phyloP scores from a whole-genome alignment of 768 basidiomycete genomes.

The Russula emetica region DNA sequence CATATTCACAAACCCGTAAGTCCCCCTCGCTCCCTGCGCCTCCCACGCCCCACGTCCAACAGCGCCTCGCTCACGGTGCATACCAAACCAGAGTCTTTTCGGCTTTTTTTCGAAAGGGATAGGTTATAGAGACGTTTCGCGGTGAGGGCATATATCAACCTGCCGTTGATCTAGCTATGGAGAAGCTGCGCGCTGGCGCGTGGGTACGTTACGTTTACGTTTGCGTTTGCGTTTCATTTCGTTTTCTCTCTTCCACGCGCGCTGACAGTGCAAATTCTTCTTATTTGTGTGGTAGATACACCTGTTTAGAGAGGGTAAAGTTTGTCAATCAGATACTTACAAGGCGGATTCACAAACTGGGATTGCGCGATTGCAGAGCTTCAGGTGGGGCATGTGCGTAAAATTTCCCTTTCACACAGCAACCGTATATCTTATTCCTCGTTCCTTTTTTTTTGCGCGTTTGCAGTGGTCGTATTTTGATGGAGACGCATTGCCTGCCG shows the following conservation, averaged over 20 bases:
- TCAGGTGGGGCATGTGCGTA: conserved; percentile 97
- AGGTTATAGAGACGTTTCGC: conserved; percentile 88
- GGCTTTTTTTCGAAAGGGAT: conserved; percentile 81
- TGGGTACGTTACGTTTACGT: conserved; percentile 71
- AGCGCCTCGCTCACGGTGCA: conserved; percentile 31
- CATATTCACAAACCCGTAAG: no score
- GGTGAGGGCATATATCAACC: conserved; percentile 87
- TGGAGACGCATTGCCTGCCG: conserved; percentile 59
- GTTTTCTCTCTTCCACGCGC: no score
- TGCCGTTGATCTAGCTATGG: conserved; percentile 78
- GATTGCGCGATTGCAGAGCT: conserved; percentile 54
- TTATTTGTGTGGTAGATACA: no score
- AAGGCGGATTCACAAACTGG: conserved; percentile 38
- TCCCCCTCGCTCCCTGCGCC: no score
- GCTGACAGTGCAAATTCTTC: no score
- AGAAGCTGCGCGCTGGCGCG: conserved; percentile 71
- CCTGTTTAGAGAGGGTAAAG: conserved; percentile 90
- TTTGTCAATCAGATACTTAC: conserved; percentile 70
- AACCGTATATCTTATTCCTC: no score
- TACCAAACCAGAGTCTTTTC: conserved; percentile 61
- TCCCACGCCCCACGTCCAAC: neutral
- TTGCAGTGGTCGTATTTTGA: conserved; percentile 75
- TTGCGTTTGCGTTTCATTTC: no score
- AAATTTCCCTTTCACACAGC: neutral
- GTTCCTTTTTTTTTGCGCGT: neutral